Conservation (phyloP, 2,329 filamentous ascomycete species). For the Plenodomus tracheiphilus region DNA sequence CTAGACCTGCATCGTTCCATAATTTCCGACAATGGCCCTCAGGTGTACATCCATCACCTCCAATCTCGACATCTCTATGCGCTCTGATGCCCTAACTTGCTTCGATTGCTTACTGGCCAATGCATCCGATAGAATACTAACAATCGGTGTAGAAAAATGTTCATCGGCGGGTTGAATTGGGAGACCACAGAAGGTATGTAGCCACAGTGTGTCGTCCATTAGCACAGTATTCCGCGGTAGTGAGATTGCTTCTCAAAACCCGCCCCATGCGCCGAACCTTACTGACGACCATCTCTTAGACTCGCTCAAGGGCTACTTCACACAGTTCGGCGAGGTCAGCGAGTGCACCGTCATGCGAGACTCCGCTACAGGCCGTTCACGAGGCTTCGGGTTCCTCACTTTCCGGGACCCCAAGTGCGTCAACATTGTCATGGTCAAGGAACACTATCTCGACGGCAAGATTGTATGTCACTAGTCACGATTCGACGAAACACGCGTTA, state of each 20-base stretch:
- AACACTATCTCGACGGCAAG: slow-evolving; percentile 96
- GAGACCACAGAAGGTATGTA: slow-evolving; percentile 95
- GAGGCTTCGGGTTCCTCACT: slow-evolving; percentile 95
- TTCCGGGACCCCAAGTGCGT: slow-evolving; percentile 98
- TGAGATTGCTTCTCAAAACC: too few species aligned
- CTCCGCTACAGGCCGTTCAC: slow-evolving; percentile 86
- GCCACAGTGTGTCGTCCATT: too few species aligned
- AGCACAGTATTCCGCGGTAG: too few species aligned
- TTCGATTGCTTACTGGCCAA: too few species aligned
- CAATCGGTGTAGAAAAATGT: slow-evolving; percentile 80
- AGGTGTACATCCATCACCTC: too few species aligned
- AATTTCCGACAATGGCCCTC: too few species aligned
- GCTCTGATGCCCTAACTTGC: too few species aligned
- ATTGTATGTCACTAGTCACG: slow-evolving; percentile 69
- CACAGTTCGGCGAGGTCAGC: slow-evolving; percentile 93
- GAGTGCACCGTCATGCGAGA: slow-evolving; percentile 99
- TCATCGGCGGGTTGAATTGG: slow-evolving; percentile 98
- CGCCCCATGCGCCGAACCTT: too few species aligned
- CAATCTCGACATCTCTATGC: too few species aligned
- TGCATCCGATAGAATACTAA: not conserved
- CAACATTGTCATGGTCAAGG: slow-evolving; percentile 99
- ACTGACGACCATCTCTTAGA: too few species aligned
- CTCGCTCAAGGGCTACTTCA: slow-evolving; percentile 95
- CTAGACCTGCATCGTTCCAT: too few species aligned
- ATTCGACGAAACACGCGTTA: slow-evolving; percentile 18